Percentiles rank a stretch among this genome's conserved stretches.
These are phyloP conservation scores for Fusarium xylarioides DNA, from an alignment of 2,329 filamentous ascomycete genomes.

Conservation along the genomic window DNA sequence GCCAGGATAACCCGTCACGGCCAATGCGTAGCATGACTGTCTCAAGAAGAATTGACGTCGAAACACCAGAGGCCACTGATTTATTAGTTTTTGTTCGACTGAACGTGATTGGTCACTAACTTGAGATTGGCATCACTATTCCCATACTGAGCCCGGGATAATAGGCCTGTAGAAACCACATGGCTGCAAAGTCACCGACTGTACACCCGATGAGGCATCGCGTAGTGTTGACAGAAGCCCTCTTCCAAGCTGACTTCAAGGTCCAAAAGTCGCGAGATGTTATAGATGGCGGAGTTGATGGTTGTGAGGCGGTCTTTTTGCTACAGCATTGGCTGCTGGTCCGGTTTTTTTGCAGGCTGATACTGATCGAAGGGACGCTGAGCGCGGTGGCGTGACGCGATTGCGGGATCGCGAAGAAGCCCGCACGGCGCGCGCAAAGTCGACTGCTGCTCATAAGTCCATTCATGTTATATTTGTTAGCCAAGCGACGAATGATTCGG, in stretches of 20 bases:
- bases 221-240: conserved; percentile 63
- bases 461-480: neutral
- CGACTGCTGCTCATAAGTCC: accelerated
- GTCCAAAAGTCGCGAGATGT: conserved; percentile 45
- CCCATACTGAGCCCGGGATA: conserved; percentile 57
- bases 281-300: neutral
- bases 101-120: too few relatives aligned
- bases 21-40: conserved; percentile 60
- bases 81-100: too few relatives aligned
- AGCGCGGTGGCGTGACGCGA: neutral
- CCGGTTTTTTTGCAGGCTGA: conserved; percentile 3
- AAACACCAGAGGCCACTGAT: conserved; percentile 61
- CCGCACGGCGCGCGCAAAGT: neutral
- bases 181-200: conserved; percentile 62
- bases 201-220: conserved; percentile 66
- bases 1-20: conserved; percentile 58
- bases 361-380: neutral
- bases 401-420: neutral
- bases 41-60: conserved; percentile 62
- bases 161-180: conserved; percentile 63
- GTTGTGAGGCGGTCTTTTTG: neutral
- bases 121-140: conserved; percentile 61
- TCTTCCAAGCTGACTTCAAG: conserved; percentile 52
- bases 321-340: conserved; percentile 22
- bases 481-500: accelerated